Conservation (phyloP, 2,329 filamentous ascomycete genomes). For the Tricladium varicosporioides region DNA sequence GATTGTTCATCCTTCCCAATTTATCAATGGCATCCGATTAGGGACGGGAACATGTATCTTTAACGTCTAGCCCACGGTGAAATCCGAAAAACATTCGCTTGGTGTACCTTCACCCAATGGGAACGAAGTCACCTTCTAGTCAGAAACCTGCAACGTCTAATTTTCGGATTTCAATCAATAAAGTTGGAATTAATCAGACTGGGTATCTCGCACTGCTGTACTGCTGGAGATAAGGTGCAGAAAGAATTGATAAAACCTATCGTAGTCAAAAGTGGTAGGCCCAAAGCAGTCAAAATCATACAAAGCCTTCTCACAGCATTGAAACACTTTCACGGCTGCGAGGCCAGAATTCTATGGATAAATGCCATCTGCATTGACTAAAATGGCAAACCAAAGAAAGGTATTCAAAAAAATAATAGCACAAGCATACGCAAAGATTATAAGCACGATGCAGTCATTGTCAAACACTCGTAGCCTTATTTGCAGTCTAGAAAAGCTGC, state of each 20-base stretch:
- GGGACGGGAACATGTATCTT: too few relatives aligned
- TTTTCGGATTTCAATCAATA: not conserved
- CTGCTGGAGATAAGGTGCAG: not conserved
- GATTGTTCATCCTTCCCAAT: too few relatives aligned
- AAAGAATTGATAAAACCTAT: not conserved
- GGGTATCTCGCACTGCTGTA: not conserved
- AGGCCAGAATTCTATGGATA: not conserved
- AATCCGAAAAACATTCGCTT: not conserved
- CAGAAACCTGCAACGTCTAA: not conserved
- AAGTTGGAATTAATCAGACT: not conserved
- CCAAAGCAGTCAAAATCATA: not conserved
- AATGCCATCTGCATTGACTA: not conserved
- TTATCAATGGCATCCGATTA: not conserved
- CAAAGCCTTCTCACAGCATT: not conserved
- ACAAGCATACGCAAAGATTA: too few relatives aligned
- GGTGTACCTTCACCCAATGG: not conserved
- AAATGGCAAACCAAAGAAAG: not conserved
- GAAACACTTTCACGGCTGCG: not conserved
- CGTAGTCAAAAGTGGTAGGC: not conserved
- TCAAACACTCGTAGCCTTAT: too few relatives aligned
- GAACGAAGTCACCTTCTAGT: not conserved
- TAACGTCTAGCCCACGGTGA: too few relatives aligned
- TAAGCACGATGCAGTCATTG: too few relatives aligned
- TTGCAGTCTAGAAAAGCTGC: too few relatives aligned
- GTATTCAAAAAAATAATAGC: too few relatives aligned